phyloP scores from a whole-genome alignment of 2,329 filamentous ascomycete species.

The Talaromyces sp. region DNA sequence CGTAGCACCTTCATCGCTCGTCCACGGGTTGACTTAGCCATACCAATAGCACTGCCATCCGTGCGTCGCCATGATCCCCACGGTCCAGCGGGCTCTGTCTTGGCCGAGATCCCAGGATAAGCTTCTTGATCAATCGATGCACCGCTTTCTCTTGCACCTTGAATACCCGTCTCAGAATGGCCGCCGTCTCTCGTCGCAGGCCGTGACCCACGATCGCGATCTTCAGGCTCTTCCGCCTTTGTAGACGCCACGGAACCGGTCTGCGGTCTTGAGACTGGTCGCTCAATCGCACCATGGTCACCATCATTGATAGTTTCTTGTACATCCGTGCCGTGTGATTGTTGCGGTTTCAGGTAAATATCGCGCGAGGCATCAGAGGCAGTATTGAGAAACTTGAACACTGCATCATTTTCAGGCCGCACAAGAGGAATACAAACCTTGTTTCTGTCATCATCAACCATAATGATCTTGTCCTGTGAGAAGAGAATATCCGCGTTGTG shows the following conservation, averaged over 20 bases:
- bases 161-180: conserved; percentile 15
- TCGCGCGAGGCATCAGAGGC: conserved; percentile 29
- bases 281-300: neutral
- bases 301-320: neutral
- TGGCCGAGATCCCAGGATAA: conserved; percentile 19
- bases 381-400: conserved; percentile 73
- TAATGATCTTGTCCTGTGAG: conserved; percentile 80
- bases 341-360: conserved; percentile 14
- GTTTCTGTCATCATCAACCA: conserved; percentile 80
- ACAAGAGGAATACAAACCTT: conserved; percentile 89
- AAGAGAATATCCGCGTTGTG: conserved; percentile 89
- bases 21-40: conserved; percentile 56
- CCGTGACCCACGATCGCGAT: conserved; percentile 21
- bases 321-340: conserved; percentile 23
- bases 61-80: conserved; percentile 66
- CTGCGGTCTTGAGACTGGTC: conserved; percentile 30
- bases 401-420: conserved; percentile 76
- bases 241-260: conserved; percentile 19
- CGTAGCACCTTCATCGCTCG: conserved; percentile 85
- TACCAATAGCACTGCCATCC: conserved; percentile 39
- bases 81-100: conserved; percentile 49
- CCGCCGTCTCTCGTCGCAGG: conserved; percentile 11
- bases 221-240: conserved; percentile 11
- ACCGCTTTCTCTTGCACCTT: conserved; percentile 20
- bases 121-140: conserved; percentile 1